A percentile compares a stretch with the other conserved stretches of the same genome.
Conservation (phyloP, 1,284 basidiomycete genomes). For the Xerocomus alliaceus region DNA sequence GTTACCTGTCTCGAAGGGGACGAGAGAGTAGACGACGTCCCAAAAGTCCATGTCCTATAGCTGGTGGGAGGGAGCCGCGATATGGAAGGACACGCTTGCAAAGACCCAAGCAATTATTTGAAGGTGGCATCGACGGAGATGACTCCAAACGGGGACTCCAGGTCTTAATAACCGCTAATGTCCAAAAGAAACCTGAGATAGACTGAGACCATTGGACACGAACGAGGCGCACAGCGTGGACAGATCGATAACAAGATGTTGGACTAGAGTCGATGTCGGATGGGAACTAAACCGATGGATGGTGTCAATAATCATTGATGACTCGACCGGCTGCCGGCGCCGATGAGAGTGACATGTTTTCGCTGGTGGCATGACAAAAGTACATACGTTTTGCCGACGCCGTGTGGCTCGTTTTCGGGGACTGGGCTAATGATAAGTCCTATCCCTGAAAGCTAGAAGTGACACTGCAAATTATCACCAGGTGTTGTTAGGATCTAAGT, state of each 20-base stretch:
- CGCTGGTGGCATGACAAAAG: too few species aligned
- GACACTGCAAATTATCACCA: too few species aligned
- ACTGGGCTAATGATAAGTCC: too few species aligned
- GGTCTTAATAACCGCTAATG: conserved; percentile 8
- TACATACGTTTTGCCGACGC: too few species aligned
- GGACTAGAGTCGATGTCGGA: neutral
- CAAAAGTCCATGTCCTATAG: conserved; percentile 11
- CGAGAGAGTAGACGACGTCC: conserved; percentile 3
- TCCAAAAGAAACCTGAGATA: conserved; percentile 3
- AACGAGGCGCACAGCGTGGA: neutral
- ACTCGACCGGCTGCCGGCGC: too few species aligned
- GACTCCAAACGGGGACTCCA: conserved; percentile 5
- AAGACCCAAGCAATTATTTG: conserved; percentile 4
- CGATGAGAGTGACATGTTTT: neutral
- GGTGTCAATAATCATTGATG: too few species aligned
- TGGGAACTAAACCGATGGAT: too few species aligned
- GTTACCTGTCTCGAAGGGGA: conserved; percentile 18
- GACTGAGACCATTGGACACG: neutral
- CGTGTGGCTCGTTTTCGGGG: neutral
- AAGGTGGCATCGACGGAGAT: conserved; percentile 3
- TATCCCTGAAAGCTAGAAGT: neutral
- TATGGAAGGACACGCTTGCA: neutral
- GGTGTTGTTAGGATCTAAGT: too few species aligned
- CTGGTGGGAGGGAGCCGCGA: too few species aligned
- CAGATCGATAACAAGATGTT: neutral